Evolutionary conservation across 495 filamentous ascomycete genomes (phyloP), one percentile per base, ranked within the genome.

Genomic region (Neurospora tetrasperma): DNA sequence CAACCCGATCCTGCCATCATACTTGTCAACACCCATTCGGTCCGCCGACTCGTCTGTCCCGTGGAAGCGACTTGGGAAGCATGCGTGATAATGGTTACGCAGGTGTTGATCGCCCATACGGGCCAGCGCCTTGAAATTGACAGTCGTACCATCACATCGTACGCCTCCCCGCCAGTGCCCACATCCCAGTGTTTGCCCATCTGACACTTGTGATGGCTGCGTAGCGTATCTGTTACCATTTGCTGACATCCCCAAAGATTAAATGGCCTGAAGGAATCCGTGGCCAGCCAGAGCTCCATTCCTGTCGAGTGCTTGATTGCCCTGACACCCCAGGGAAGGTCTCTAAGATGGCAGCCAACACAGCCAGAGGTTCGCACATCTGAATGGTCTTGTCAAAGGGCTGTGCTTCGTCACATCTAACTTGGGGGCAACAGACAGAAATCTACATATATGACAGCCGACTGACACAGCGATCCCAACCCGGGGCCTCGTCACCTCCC

Each of bases 81-180:
- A 83, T 83, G 81, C 78, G 59, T 73, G 71, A 79, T 78, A 75
- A 86, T 86, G 84, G 83, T 83, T 75, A 94, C 94, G 88, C 88
- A 93, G 81, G 89, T 97, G 81, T 92, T 91, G 82, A 88, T 96
- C 73, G 94, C 93, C 85, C 94, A 96, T 85, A 91, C 91, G 77
- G 94, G 94, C 85, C 89, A 93, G 85, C 90, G 90, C 84, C 86
- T 94, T 79, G 85, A 87, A 76, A 85, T 91, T 74, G 92, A 96
- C 82, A 87, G 88, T 35, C 85, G 87, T 69, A 87, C 88, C 69
- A 89, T 93, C 79, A 81, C 88, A 72, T 90, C 89, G 91, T 94
- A 85, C 79, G 90, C 85, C 71, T 70, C 54, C 16, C 48, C 70
- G 71, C 42, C 46, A 59, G 42, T 54, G 27, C 41, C 40, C 39